Conservation (phyloP, 2,329 filamentous ascomycete species). For the Fusarium bulbicola region DNA sequence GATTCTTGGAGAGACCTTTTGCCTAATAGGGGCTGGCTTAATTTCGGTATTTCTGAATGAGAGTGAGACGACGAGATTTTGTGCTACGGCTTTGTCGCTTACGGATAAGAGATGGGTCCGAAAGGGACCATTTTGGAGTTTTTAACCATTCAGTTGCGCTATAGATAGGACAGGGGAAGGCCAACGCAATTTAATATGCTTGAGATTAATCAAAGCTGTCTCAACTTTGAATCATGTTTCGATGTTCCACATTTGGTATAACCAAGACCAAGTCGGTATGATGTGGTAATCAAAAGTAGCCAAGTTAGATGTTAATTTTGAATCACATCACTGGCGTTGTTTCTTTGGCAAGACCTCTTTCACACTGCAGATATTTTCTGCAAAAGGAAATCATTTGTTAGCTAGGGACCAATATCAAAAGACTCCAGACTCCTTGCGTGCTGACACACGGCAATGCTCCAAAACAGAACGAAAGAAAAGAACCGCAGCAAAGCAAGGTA, state of each 20-base stretch:
- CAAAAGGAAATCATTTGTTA: not conserved
- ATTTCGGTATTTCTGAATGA: slow-evolving; percentile 16
- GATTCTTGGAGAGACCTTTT: not conserved
- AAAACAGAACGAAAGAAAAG: not conserved
- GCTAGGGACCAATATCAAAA: not conserved
- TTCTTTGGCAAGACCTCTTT: not conserved
- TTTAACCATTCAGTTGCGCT: too few relatives aligned
- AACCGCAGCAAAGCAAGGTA: not conserved
- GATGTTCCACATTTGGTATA: not conserved
- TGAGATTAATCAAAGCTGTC: not conserved
- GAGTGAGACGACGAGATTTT: slow-evolving; percentile 10
- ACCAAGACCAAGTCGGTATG: too few relatives aligned
- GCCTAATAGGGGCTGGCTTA: slow-evolving; percentile 3
- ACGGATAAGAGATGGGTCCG: not conserved
- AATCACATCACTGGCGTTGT: not conserved
- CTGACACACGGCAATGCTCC: slow-evolving; percentile 13
- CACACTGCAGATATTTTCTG: not conserved
- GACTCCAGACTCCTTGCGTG: slow-evolving; percentile 30
- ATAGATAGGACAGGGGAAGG: not conserved
- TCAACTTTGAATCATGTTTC: not conserved
- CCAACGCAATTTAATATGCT: not conserved
- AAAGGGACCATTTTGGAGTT: not conserved
- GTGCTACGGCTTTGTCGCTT: slow-evolving; percentile 4
- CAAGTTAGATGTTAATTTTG: not conserved
- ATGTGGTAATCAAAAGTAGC: not conserved